Evolutionary conservation across 2,329 filamentous ascomycete species (phyloP), one percentile per base, ranked within the genome.

Genomic region (Curvularia sp.): DNA sequence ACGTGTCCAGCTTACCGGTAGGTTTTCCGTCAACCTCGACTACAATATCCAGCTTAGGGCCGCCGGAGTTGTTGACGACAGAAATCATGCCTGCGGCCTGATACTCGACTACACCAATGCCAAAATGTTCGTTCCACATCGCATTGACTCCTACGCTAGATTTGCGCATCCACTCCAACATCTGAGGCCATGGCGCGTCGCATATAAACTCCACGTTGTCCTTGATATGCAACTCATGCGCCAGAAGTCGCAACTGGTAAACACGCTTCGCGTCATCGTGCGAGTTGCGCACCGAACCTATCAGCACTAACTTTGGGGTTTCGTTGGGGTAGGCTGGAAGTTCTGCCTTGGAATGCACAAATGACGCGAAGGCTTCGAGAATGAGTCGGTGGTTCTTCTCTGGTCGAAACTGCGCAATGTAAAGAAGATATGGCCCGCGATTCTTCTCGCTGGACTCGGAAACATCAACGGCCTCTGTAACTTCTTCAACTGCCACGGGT

Each of bases 111-210:
- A 98, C 93, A 1, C 95, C 95, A 58, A 99, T 99, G 21, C 95
- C 95, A 75, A 99, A 99, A 77, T 99, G 95, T 80, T 99, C 95
- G 75, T 97, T 98, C 94, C 95, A 99, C 95, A 99, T 99, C 71
- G 91, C 92, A 69, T 99, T 99, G 28, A 96, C 93, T 49, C 95
- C 95, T 1, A 99, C 86, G 18, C 87, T 94, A 3, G 90, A 88
- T 61, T 82, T 87, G 52, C 86, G 81, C 60, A 98, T 82, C 86
- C 91, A 93, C 30, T 90, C 84, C 9, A 97, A 82, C 52, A 99
- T 91, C 66, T 92, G 86, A 3, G 90, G 87, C 93, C 94, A 99
- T 25, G 90, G 87, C 0, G 92, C 93, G 75, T 99, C 93, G 55
- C 93, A 88, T 63, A 96, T 86, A 75, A 99, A 99, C 56, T 92